Conservation (phyloP, 2,329 filamentous ascomycete species). For the Ophiocordyceps camponoti-floridani region DNA sequence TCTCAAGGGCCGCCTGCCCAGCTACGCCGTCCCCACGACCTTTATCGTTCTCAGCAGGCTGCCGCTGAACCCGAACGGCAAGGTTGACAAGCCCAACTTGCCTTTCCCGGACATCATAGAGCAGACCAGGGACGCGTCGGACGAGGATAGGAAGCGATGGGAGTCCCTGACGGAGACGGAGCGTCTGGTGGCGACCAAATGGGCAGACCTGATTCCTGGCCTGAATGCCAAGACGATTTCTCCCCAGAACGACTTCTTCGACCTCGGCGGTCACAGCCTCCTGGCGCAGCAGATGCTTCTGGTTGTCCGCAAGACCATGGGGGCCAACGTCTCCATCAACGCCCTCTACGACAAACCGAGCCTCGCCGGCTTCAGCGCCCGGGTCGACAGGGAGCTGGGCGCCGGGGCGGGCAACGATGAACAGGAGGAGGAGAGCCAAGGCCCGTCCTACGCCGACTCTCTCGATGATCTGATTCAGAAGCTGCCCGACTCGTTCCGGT, state of each 20-base stretch:
- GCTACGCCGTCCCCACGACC: constrained; percentile 15
- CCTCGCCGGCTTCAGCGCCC: constrained; percentile 45
- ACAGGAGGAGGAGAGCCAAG: constrained; percentile 22
- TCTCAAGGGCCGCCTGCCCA: constrained; percentile 40
- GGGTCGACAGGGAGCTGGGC: constrained; percentile 54
- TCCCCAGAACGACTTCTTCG: constrained; percentile 61
- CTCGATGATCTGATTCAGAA: constrained; percentile 59
- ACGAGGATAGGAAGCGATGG: constrained; percentile 30
- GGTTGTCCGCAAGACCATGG: not conserved
- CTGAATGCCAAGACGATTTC: constrained; percentile 53
- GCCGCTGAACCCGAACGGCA: constrained; percentile 60
- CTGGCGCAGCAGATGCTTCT: constrained; percentile 13
- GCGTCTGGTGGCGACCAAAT: constrained; percentile 35
- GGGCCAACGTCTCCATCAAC: not conserved
- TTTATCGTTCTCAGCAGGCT: constrained; percentile 26
- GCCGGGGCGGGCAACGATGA: constrained; percentile 55
- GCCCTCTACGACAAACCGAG: not conserved
- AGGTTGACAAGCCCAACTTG: constrained; percentile 60
- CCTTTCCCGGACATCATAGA: constrained; percentile 65
- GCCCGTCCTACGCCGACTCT: constrained; percentile 42
- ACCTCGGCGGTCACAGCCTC: constrained; percentile 62
- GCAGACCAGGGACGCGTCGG: constrained; percentile 23
- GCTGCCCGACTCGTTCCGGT: constrained; percentile 47
- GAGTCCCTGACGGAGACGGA: constrained; percentile 18
- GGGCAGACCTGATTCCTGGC: constrained; percentile 52